A percentile compares a stretch with the other conserved stretches of the same genome.
Evolutionary conservation across 1,284 basidiomycete genomes (phyloP).

Genomic region (Marasmius oreades): DNA sequence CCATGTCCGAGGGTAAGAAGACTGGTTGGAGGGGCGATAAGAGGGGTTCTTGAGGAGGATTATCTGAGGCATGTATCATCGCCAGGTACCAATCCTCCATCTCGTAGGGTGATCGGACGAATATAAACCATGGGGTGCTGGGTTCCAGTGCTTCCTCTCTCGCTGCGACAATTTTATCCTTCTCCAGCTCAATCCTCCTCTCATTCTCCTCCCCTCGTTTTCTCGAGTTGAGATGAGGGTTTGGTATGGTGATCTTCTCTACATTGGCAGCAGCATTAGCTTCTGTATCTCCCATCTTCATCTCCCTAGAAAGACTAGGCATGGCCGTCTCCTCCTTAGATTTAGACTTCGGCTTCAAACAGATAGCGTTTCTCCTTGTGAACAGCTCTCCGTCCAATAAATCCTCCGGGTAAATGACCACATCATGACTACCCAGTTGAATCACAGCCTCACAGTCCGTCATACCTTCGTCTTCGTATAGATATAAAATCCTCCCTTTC

Average conservation of each 20-base stretch:
- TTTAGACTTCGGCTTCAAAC: conserved; percentile 56
- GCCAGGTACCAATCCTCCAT: conserved; percentile 98
- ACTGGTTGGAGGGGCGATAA: conserved; percentile 57
- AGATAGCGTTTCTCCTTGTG: conserved; percentile 84
- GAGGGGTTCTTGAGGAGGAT: conserved; percentile 53
- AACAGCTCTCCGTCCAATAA: conserved; percentile 84
- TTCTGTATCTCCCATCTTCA: conserved; percentile 39
- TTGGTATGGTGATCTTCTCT: conserved; percentile 28
- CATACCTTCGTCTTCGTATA: conserved; percentile 89
- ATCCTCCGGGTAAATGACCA: conserved; percentile 71
- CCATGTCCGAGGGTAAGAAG: conserved; percentile 82
- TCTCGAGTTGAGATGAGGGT: conserved; percentile 20
- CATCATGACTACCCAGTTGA: conserved; percentile 72
- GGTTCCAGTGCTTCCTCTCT: conserved; percentile 47
- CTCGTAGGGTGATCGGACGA: conserved; percentile 78
- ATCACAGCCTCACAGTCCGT: conserved; percentile 84
- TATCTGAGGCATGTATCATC: conserved; percentile 70
- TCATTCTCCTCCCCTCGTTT: conserved; percentile 45
- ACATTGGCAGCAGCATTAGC: conserved; percentile 35
- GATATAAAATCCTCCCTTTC: conserved; percentile 84
- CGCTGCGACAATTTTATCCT: conserved; percentile 37
- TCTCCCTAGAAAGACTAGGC: conserved; percentile 53
- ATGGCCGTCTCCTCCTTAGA: conserved; percentile 30
- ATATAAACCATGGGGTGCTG: conserved; percentile 83
- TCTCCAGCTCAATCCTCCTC: conserved; percentile 40